A percentile compares a stretch with the other conserved stretches of the same genome.
Conservation (phyloP, 306 rosid species). For the Rubus idaeus region DNA sequence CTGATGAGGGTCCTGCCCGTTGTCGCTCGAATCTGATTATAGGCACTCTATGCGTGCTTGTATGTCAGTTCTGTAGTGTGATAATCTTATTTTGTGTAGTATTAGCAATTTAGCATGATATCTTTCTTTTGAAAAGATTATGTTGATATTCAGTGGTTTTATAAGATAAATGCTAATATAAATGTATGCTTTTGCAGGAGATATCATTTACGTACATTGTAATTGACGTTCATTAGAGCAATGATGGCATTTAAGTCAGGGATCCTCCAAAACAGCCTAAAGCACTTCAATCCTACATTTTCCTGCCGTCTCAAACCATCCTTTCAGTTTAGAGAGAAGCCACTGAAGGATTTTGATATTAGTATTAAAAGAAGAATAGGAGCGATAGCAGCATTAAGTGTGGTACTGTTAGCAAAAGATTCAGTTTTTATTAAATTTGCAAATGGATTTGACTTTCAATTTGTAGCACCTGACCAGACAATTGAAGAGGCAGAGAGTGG, state of each 20-base stretch:
- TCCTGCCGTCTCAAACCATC: not conserved
- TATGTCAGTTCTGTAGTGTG: too few species aligned
- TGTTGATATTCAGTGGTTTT: too few species aligned
- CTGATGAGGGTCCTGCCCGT: too few species aligned
- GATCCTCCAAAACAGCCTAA: not conserved
- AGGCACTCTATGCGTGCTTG: too few species aligned
- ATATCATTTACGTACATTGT: not conserved
- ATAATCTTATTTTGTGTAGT: too few species aligned
- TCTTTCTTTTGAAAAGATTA: too few species aligned
- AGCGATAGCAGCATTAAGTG: slow-evolving; percentile 20
- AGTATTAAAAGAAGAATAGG: slow-evolving; percentile 36
- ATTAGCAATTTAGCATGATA: too few species aligned
- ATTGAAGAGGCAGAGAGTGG: slow-evolving; percentile 46
- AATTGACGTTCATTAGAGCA: not conserved
- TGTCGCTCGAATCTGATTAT: too few species aligned
- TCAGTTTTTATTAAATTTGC: slow-evolving; percentile 28
- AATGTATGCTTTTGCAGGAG: not conserved
- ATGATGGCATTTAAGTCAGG: not conserved
- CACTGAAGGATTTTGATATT: slow-evolving; percentile 22
- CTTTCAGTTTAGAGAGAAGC: slow-evolving; percentile 18
- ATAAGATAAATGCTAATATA: too few species aligned
- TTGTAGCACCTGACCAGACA: slow-evolving; percentile 36
- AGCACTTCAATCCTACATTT: not conserved
- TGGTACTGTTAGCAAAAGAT: slow-evolving; percentile 15
- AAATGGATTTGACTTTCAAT: slow-evolving; percentile 44